phyloP scores from a whole-genome alignment of 1,284 basidiomycete species.

The Leccinum angustisporum region DNA sequence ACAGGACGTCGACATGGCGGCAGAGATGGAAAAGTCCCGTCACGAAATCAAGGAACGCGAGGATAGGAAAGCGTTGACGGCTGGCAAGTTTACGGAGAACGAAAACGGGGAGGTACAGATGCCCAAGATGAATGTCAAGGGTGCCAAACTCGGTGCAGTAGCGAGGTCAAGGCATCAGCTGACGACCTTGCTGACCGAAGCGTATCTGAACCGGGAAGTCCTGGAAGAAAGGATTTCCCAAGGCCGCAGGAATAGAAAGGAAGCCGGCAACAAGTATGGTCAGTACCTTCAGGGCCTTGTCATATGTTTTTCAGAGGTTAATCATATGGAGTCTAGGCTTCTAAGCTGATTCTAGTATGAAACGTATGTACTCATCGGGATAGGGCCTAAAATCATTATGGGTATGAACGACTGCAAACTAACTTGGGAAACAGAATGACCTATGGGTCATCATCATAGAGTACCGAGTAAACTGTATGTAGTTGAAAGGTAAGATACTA shows the following conservation, averaged over 20 bases:
- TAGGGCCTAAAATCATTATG: neutral
- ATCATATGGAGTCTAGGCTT: conserved; percentile 35
- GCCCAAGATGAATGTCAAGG: conserved; percentile 79
- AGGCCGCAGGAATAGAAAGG: conserved; percentile 76
- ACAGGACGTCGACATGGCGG: conserved; percentile 63
- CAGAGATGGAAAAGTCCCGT: conserved; percentile 74
- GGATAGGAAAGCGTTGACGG: conserved; percentile 68
- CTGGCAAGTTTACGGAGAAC: conserved; percentile 33
- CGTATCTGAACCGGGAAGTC: conserved; percentile 74
- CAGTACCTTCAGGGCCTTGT: conserved; percentile 18
- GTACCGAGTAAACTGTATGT: neutral
- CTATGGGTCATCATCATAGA: neutral
- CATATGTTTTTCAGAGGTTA: neutral
- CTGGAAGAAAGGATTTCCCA: conserved; percentile 79
- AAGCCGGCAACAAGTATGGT: conserved; percentile 87
- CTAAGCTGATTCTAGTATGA: conserved; percentile 15
- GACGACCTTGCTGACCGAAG: conserved; percentile 72
- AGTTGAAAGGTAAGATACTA: conserved; percentile 19
- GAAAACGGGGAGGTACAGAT: conserved; percentile 51
- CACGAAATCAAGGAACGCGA: conserved; percentile 68
- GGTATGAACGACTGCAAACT: neutral
- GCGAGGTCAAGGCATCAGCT: conserved; percentile 75
- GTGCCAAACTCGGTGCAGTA: conserved; percentile 65
- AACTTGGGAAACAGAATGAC: neutral
- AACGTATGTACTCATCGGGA: neutral